phyloP scores from a whole-genome alignment of 208 protist species.

The Phytomonas francai region DNA sequence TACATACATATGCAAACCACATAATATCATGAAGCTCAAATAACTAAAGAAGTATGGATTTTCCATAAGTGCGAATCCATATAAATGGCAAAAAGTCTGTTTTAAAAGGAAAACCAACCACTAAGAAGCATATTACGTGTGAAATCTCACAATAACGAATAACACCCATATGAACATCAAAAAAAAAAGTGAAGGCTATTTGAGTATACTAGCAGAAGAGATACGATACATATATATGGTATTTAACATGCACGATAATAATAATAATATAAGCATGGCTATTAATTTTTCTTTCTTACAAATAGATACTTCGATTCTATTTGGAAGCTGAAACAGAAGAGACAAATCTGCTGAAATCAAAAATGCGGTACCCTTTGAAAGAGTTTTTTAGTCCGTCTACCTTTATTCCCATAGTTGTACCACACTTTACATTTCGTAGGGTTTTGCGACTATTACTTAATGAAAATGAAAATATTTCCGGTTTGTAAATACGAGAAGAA shows the following conservation, averaged over 20 bases:
- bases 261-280: neutral
- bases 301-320: neutral
- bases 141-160: neutral
- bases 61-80: neutral
- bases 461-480: neutral
- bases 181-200: neutral
- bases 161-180: neutral
- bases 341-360: neutral
- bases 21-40: neutral
- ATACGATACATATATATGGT: neutral
- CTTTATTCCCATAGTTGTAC: neutral
- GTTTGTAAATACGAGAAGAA: neutral
- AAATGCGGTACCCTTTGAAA: neutral
- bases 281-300: neutral
- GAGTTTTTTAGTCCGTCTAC: neutral
- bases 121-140: neutral
- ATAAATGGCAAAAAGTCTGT: neutral
- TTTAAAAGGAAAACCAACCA: neutral
- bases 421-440: neutral
- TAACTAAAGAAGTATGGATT: neutral
- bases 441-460: neutral
- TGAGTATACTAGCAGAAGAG: neutral
- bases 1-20: neutral
- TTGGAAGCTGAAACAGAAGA: neutral
- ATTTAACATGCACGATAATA: neutral